Evolutionary conservation across 495 filamentous ascomycete species (phyloP).

Genomic region (Letharia lupina): DNA sequence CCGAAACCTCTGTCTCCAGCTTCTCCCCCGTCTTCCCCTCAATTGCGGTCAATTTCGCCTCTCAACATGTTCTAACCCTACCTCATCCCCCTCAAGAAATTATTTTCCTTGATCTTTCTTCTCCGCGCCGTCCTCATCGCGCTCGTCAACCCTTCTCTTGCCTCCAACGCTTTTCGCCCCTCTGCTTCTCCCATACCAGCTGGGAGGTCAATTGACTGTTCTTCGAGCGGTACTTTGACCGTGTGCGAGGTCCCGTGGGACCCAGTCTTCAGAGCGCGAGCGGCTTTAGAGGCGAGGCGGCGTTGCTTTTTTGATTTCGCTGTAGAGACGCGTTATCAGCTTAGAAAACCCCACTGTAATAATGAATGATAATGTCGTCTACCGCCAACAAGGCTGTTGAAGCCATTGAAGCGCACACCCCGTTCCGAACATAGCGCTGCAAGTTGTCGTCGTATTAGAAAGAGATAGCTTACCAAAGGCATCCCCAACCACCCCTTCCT

Average conservation of each 20-base stretch:
- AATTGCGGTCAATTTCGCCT: background rate
- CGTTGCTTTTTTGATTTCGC: slow-evolving; percentile 77
- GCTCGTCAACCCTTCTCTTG: slow-evolving; percentile 35
- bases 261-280: slow-evolving; percentile 49
- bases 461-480: slow-evolving; percentile 5
- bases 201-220: slow-evolving; percentile 80
- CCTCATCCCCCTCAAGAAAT: slow-evolving; percentile 83
- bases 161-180: slow-evolving; percentile 29
- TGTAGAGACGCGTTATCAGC: slow-evolving; percentile 24
- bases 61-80: slow-evolving; percentile 1
- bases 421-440: background rate
- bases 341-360: background rate
- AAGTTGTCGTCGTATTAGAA: background rate
- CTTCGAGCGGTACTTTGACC: slow-evolving; percentile 69
- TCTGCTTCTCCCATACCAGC: slow-evolving; percentile 32
- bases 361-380: background rate
- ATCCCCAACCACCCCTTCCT: slow-evolving; percentile 28
- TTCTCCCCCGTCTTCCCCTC: background rate
- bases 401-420: background rate
- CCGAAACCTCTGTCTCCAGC: too few relatives aligned
- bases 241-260: slow-evolving; percentile 31
- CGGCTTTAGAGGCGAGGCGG: slow-evolving; percentile 52
- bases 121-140: slow-evolving; percentile 58
- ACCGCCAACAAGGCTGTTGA: background rate
- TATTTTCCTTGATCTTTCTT: slow-evolving; percentile 77